Base-by-base conservation (phyloP, 495 filamentous ascomycete genomes). In the Parathielavia appendiculata region DNA sequence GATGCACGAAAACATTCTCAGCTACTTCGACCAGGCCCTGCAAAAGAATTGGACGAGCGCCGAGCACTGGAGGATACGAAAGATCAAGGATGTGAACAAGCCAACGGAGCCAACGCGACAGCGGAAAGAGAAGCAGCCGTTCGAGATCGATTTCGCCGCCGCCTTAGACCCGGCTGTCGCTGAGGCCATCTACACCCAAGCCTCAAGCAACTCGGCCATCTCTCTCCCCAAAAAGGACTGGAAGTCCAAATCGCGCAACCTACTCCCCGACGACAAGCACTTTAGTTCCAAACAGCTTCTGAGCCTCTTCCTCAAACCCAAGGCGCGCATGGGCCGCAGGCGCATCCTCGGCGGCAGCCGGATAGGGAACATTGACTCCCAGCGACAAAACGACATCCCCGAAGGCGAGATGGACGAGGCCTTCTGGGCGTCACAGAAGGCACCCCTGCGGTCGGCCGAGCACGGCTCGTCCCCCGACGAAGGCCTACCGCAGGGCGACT, bases 1-100 rank as follows among this genome's bases (percentile, higher is more conserved):
- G 57, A 80, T 87, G 50, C 89, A 93, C 64, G 90, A 97, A 59
- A 91, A 96, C 65, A 96, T 99, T 54, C 81, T 99, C 17, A 87
- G 87, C 64, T 99, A 97, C 74, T 99, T 99, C 67, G 93, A 99
- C 71, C 86, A 96, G 65, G 91, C 92, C 10, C 75, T 96, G 26
- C 84, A 88, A 64, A 95, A 95, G 79, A 97, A 96, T 71, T 99
- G 93, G 93, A 90, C 89, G n/a, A 95, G 91, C 48, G 93, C 93
- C 39, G 95, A 99, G 69, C 95, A 99, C 73, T 99, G 93, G 93
- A 84, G 92, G 63, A 97, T 99, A 65, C 81, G 89, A 43, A 88
- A 87, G 68, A 92, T 98, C 70, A 96, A 96, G 72, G 89, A 93
- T 56, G 79, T 81, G 58, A 83, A 81, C 56, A 90, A 88, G 64